Conservation (phyloP, 2,329 filamentous ascomycete genomes). For the Arachnopeziza araneosa region DNA sequence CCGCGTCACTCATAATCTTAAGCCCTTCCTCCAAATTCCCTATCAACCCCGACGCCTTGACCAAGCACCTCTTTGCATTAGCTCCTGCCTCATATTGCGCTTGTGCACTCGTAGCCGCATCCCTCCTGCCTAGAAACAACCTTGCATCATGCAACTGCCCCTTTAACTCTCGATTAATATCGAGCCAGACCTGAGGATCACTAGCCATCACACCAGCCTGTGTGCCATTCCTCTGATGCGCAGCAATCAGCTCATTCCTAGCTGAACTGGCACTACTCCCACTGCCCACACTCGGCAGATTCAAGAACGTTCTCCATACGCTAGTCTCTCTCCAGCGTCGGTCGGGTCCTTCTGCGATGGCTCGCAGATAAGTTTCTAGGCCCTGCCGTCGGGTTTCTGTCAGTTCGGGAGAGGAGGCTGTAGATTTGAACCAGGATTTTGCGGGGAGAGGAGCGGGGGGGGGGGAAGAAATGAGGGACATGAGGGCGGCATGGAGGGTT, state of each 20-base stretch:
- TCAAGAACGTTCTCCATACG: conserved; percentile 69
- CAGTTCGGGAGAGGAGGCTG: conserved; percentile 61
- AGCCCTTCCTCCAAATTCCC: conserved; percentile 61
- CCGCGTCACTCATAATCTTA: conserved; percentile 47
- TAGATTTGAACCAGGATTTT: conserved; percentile 75
- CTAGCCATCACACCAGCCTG: conserved; percentile 21
- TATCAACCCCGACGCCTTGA: conserved; percentile 62
- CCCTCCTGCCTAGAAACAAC: conserved; percentile 60
- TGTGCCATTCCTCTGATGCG: conserved; percentile 19
- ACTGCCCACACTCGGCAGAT: conserved; percentile 49
- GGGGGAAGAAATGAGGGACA: conserved; percentile 51
- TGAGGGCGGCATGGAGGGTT: conserved; percentile 58
- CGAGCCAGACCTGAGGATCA: conserved; percentile 58
- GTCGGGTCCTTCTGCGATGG: conserved; percentile 69
- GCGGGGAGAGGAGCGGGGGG: conserved; percentile 64
- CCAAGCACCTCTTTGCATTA: conserved; percentile 67
- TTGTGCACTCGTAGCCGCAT: conserved; percentile 49
- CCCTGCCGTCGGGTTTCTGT: conserved; percentile 64
- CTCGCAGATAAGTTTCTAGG: conserved; percentile 66
- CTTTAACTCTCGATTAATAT: conserved; percentile 71
- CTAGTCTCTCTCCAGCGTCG: conserved; percentile 68
- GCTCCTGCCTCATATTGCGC: conserved; percentile 60
- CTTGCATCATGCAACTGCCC: conserved; percentile 61
- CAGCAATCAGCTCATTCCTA: conserved; percentile 26
- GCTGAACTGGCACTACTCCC: conserved; percentile 31